phyloP scores from a whole-genome alignment of 768 basidiomycete species.

The Heimioporus sp. region DNA sequence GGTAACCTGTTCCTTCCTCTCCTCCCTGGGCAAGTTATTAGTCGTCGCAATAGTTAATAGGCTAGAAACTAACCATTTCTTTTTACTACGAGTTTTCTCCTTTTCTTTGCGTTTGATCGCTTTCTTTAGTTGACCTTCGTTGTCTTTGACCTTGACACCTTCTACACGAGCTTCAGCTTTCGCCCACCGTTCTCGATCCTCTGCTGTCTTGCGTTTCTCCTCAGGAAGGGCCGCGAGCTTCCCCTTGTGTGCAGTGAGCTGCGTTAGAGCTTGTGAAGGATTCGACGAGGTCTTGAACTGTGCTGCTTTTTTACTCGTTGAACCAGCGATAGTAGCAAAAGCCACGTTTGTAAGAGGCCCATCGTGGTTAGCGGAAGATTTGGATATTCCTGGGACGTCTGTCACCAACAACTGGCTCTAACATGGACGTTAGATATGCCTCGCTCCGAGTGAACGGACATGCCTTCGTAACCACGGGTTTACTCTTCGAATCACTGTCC shows the following conservation, averaged over 20 bases:
- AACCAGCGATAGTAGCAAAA: conserved; percentile 62
- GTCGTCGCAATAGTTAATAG: not conserved
- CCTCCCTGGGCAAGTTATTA: conserved; percentile 55
- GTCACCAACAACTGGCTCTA: conserved; percentile 75
- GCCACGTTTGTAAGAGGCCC: conserved; percentile 59
- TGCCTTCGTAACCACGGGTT: conserved; percentile 56
- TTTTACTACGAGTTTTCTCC: conserved; percentile 80
- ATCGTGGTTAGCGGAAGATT: conserved; percentile 30
- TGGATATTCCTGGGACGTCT: conserved; percentile 35
- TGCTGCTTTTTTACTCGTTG: conserved; percentile 45
- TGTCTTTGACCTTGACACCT: conserved; percentile 90
- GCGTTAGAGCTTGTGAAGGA: conserved; percentile 81
- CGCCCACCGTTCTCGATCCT: conserved; percentile 85
- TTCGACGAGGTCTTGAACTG: conserved; percentile 73
- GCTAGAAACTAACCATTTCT: conserved; percentile 65
- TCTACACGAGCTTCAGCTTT: conserved; percentile 87
- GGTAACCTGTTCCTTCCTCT: conserved; percentile 76
- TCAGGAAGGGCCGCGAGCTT: conserved; percentile 75
- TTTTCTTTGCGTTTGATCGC: conserved; percentile 92
- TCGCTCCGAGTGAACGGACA: conserved; percentile 5
- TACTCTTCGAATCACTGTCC: conserved; percentile 41
- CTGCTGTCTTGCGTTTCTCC: conserved; percentile 76
- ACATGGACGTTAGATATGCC: not conserved
- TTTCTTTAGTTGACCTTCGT: conserved; percentile 84
- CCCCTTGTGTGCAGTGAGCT: conserved; percentile 73